Base-by-base conservation (phyloP, 768 basidiomycete genomes). In the Mycena rebaudengoi region DNA sequence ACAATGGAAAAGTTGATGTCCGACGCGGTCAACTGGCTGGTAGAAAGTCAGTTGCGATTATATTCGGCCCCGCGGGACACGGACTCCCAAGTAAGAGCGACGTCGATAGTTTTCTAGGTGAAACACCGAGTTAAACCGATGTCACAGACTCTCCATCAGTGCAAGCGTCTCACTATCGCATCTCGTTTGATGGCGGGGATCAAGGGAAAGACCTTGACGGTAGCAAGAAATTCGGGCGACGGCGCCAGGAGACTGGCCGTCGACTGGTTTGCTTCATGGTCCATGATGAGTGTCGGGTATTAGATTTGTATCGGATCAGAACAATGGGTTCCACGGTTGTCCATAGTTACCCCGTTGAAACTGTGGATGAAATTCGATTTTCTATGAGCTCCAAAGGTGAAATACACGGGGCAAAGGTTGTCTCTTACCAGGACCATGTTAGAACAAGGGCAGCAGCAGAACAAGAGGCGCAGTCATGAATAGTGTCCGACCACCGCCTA, bases 1-100 rank as follows among this genome's bases (percentile, higher is more conserved):
- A 95, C 87, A 51, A 95, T 81, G 20, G 88, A 82, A 65, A 92
- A 93, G 71, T 93, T 92, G 76, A 95, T 85, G 70, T 95, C 94
- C 7, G 92, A 86, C 1, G 93, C 91, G 7, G 88, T 92, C 58
- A 95, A 80, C 69, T 95, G 92, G n/a, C 91, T 92, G 62, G n/a
- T 18, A 40, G 41, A 37, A 21, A 8, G 37, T 66, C 21, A 66
- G 65, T n/a, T n/a, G n/a, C n/a, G n/a, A n/a, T n/a, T n/a, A n/a
- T n/a, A n/a, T n/a, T n/a, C 14, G 40, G 28, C 28, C 16, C 14
- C 12, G 23, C 14, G n/a, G 37, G 44, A 52, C 46, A 46, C 20
- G 16, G 29, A 93, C 92, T 91, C 91, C 92, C 92, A 94, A 61
- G 85, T 90, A 62, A 94, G 73, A 11, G 91, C 86, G 51, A 86